Evolutionary conservation across 2,329 filamentous ascomycete genomes (phyloP), one percentile per base, ranked within the genome.

Genomic region (Parasarocladium wereldwijsianum): DNA sequence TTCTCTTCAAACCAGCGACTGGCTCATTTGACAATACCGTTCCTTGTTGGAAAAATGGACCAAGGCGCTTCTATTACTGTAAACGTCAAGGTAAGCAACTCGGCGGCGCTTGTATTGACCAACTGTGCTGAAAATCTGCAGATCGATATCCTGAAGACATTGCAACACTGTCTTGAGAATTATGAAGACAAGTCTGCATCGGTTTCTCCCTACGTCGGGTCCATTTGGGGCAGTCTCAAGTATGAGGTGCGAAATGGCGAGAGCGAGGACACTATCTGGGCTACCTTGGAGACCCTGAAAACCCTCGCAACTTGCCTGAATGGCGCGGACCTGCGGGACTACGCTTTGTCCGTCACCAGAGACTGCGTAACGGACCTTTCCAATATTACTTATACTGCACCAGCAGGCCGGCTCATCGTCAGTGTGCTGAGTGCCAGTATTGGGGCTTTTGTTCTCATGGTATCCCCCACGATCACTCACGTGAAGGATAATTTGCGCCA

Each of bases 161-260:
- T 72, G 20, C 56, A 61, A 27, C 62, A 64, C 4, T 73, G 66
- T 34, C 41, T 72, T 12, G 54, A 58, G 9, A 44, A 56, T 17
- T 73, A 70, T 34, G 45, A 54, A 2, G 47, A 62, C 22, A 52
- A 62, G 0, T 49, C 59, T 19, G 50, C 60, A 32, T 63, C 57
- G 7, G 43, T 72, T 10, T 52, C 51, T 2, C 66, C 68, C 0
- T 60, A 64, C 28, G 50, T 57, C 12, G 53, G 60, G 29, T 57
- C 62, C 25, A 60, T 71, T 26, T 74, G 69, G 69, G 54, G 56
- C 17, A 67, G 66, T n/a, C 59, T 74, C 26, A 74, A 73, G 42
- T 73, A 70, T 36, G 69, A 74, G 38, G 69, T 73, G 9, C 63
- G 69, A 19, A 71, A 73, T 32, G 69, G 69, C 9, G 69, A 74